Evolutionary conservation across 192 early-diverging fungal species (phyloP).

Genomic region (Coemansia sp.): DNA sequence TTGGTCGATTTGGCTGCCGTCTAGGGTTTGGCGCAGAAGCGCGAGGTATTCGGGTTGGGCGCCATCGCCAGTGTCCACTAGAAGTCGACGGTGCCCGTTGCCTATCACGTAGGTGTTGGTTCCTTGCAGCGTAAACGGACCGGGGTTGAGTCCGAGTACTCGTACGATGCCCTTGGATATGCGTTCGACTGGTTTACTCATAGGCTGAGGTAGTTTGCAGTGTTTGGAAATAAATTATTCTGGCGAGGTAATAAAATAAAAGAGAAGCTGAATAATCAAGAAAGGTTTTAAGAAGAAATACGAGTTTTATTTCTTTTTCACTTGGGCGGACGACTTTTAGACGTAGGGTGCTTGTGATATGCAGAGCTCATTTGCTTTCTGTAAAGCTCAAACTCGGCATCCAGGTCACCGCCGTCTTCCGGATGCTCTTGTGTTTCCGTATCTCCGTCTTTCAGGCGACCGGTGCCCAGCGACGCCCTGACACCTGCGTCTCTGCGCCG

Average conservation of each 20-base stretch:
- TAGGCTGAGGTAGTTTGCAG: too few relatives aligned
- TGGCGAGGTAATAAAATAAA: background rate
- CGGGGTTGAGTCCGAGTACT: slow-evolving; percentile 77
- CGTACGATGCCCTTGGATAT: slow-evolving; percentile 64
- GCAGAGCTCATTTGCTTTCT: slow-evolving; percentile 41
- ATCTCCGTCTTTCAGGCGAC: background rate
- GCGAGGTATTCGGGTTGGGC: slow-evolving; percentile 62
- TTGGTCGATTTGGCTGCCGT: slow-evolving; percentile 54
- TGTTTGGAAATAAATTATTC: too few relatives aligned
- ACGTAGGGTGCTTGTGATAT: slow-evolving; percentile 19
- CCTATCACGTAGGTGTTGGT: slow-evolving; percentile 91
- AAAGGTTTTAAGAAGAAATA: too few relatives aligned
- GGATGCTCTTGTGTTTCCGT: too few relatives aligned
- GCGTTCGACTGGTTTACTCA: slow-evolving; percentile 56
- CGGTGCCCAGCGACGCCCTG: slow-evolving; percentile 35
- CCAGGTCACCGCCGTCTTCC: too few relatives aligned
- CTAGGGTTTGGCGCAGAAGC: slow-evolving; percentile 57
- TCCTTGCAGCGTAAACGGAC: slow-evolving; percentile 78
- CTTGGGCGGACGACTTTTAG: background rate
- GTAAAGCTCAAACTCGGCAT: slow-evolving; percentile 25
- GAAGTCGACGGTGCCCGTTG: slow-evolving; percentile 63
- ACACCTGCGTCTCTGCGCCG: background rate
- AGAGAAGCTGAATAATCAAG: too few relatives aligned
- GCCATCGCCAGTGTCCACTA: slow-evolving; percentile 83
- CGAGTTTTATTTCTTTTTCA: too few relatives aligned